Evolutionary conservation across 108 stramenopile species (phyloP).

Genomic region (Nitzschia sp.): DNA sequence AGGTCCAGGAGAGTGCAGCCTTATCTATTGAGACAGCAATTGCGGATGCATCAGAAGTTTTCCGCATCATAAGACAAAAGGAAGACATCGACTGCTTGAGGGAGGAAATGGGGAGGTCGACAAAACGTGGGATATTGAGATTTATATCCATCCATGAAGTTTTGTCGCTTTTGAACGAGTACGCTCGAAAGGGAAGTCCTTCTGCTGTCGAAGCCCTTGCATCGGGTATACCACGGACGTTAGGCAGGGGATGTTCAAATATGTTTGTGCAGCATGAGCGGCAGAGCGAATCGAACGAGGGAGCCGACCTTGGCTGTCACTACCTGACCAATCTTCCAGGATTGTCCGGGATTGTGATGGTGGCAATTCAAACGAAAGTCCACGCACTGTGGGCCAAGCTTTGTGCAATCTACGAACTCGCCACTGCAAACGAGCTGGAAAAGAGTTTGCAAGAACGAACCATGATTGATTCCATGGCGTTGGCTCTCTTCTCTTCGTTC

Average conservation of each 20-base stretch:
- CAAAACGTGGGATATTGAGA: conserved; percentile 50
- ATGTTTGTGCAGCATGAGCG: not conserved
- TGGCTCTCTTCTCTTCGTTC: conserved; percentile 28
- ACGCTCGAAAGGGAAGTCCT: conserved; percentile 4
- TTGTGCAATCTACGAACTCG: not conserved
- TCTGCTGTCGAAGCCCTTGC: conserved; percentile 46
- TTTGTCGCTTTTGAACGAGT: conserved; percentile 19
- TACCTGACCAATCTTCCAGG: conserved; percentile 33
- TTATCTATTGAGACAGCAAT: conserved; percentile 14
- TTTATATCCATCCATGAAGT: conserved; percentile 47
- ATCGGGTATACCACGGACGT: conserved; percentile 46
- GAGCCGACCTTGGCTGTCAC: conserved; percentile 28
- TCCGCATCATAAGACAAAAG: conserved; percentile 23
- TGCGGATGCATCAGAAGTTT: conserved; percentile 29
- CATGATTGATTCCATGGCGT: conserved; percentile 25
- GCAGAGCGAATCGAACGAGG: not conserved
- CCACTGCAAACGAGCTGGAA: not conserved
- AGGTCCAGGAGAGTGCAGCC: conserved; percentile 1
- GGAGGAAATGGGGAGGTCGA: conserved; percentile 33
- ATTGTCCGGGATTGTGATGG: not conserved
- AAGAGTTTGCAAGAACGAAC: not conserved
- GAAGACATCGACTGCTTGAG: conserved; percentile 42
- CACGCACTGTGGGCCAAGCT: conserved; percentile 19
- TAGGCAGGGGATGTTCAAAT: conserved; percentile 30
- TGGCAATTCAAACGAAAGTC: conserved; percentile 18